A percentile compares a stretch with the other conserved stretches of the same genome.
Conservation (phyloP, 2,329 filamentous ascomycete species). For the Fusarium euwallaceae region DNA sequence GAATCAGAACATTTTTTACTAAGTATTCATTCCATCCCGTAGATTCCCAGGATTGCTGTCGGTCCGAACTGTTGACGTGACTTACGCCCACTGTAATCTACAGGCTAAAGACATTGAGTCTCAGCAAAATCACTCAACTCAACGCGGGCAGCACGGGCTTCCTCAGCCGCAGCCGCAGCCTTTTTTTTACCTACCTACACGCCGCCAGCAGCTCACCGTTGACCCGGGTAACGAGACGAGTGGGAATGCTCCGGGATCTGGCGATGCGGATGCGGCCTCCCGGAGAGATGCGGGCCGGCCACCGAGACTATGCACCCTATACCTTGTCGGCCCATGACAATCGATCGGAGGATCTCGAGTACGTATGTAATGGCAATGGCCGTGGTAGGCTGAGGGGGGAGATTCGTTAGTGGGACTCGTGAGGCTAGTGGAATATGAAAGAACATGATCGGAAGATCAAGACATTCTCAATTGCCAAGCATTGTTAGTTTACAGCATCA, state of each 20-base stretch:
- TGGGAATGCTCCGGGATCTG: slow-evolving; percentile 32
- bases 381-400: slow-evolving; percentile 1
- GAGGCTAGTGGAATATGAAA: slow-evolving; percentile 28
- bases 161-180: slow-evolving; percentile 1
- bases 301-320: slow-evolving; percentile 13
- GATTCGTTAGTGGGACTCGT: neutral
- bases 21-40: neutral
- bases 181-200: neutral
- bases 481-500: neutral
- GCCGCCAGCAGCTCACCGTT: neutral
- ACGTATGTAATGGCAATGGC: neutral
- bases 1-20: neutral
- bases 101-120: neutral
- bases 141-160: slow-evolving; percentile 6
- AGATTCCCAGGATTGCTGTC: neutral
- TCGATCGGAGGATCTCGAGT: neutral
- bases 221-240: slow-evolving; percentile 27
- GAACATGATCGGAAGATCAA: slow-evolving; percentile 8
- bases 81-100: neutral
- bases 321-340: slow-evolving; percentile 22
- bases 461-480: neutral
- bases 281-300: slow-evolving; percentile 35
- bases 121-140: slow-evolving; percentile 9
- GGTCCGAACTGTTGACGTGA: slow-evolving; percentile 1
- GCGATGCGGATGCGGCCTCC: slow-evolving; percentile 32